Evolutionary conservation across 75 land plant genomes (phyloP), one percentile per base, ranked within the genome.

Genomic region (Picea glauca): DNA sequence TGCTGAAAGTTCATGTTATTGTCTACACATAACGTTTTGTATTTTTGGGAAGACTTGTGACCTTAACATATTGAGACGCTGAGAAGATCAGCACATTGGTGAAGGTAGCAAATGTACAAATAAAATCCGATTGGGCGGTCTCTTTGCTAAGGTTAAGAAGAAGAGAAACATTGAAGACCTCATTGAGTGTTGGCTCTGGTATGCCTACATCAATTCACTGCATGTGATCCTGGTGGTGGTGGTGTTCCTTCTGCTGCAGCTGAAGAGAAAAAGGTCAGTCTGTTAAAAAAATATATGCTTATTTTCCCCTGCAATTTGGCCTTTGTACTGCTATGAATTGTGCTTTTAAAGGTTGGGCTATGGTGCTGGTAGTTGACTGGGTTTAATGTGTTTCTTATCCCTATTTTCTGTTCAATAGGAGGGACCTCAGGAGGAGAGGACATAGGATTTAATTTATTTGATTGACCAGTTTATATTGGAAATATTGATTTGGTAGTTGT

Each of bases 381-480:
- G 38, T 35, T 35, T 26, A 26, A 26, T 35, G 38, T 35, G 38
- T 35, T 35, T 35, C 38, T 35, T 35, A 35, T 35, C 38, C 38
- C 2, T 35, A 35, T 60, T 60, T 14, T 72, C 30, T 74, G 26
- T 21, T 26, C 23, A 54, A 32, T 86, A 85, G 86, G 84, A 88
- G 82, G 88, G 85, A 60, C 80, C 88, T 15, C 80, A 82, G 78
- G 89, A 88, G 76, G 89, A 88, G 78, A 88, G 89, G 88, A 88
- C 23, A 85, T 87, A 84, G 89, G 88, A 21, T 85, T 87, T 81
- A 85, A 82, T 76, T 80, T 87, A 79, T 87, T 85, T 78, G 87
- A 85, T 73, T 85, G 57, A 21, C 14, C 65, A 18, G 62, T 20
- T 35, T 59, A 4, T 60, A 31, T 58, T 77, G 65, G 21, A 35